Evolutionary conservation across 2,329 filamentous ascomycete species (phyloP).

Genomic region (Calycina herbarum): DNA sequence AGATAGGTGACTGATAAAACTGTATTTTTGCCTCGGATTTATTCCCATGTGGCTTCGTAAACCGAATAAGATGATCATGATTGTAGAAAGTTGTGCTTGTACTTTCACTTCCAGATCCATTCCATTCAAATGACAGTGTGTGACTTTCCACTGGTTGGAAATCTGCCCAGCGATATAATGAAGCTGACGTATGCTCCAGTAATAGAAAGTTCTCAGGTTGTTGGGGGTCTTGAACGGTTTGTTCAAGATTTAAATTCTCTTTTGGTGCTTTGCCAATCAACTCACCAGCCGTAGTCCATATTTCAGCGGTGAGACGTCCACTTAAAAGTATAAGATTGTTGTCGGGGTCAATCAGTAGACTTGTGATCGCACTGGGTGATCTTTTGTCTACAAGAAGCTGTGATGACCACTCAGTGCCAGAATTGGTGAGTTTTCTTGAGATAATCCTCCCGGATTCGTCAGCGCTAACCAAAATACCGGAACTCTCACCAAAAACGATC

Average conservation of each 20-base stretch:
- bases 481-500: slow-evolving; percentile 26
- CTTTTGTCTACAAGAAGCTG: neutral
- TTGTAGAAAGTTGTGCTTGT: neutral
- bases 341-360: neutral
- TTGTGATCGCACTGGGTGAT: neutral
- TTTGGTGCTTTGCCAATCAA: neutral
- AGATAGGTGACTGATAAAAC: neutral
- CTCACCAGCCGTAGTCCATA: neutral
- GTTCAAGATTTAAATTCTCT: neutral
- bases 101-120: neutral
- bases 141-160: neutral
- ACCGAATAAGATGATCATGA: neutral
- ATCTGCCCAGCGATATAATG: neutral
- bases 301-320: neutral
- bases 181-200: neutral
- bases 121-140: neutral
- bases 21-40: neutral
- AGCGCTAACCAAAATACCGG: slow-evolving; percentile 31
- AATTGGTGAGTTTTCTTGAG: slow-evolving; percentile 21
- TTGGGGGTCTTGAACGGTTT: neutral
- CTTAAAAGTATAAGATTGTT: neutral
- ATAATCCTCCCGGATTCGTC: slow-evolving; percentile 35
- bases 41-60: neutral
- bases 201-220: neutral
- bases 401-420: neutral